Conservation (phyloP, 768 basidiomycete species). For the Leccinum arenicola region DNA sequence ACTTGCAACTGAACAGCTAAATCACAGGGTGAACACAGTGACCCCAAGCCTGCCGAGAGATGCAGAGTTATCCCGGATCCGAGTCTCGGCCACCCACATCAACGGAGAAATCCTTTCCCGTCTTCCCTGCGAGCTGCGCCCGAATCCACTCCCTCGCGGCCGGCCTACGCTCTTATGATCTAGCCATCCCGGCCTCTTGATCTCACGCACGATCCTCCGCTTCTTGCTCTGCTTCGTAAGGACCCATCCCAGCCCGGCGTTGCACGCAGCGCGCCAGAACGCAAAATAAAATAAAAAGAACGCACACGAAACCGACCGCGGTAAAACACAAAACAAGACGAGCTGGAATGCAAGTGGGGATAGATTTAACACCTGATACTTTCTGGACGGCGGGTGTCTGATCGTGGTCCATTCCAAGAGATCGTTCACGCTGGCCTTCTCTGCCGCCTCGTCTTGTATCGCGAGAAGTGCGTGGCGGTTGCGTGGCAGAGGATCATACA, state of each 20-base stretch:
- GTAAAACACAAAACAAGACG: conserved; percentile 62
- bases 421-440: conserved; percentile 5
- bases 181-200: conserved; percentile 85
- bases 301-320: conserved; percentile 47
- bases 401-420: no score
- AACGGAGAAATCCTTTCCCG: conserved; percentile 93
- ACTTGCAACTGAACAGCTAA: no score
- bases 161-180: conserved; percentile 61
- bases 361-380: conserved; percentile 67
- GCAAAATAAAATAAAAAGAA: conserved; percentile 92
- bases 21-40: no score
- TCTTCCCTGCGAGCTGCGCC: conserved; percentile 83
- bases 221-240: conserved; percentile 94
- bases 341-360: conserved; percentile 75
- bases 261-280: conserved; percentile 91
- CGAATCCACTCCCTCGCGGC: conserved; percentile 77
- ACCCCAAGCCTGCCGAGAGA: no score
- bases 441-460: conserved; percentile 5
- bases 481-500: conserved; percentile 3
- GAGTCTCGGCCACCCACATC: conserved; percentile 52
- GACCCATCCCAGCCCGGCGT: conserved; percentile 91
- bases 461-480: conserved; percentile 2
- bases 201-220: conserved; percentile 85
- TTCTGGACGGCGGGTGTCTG: no score
- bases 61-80: no score